Evolutionary conservation across 345 rosid species (phyloP).

Genomic region (Eucalyptus erythrocorys): DNA sequence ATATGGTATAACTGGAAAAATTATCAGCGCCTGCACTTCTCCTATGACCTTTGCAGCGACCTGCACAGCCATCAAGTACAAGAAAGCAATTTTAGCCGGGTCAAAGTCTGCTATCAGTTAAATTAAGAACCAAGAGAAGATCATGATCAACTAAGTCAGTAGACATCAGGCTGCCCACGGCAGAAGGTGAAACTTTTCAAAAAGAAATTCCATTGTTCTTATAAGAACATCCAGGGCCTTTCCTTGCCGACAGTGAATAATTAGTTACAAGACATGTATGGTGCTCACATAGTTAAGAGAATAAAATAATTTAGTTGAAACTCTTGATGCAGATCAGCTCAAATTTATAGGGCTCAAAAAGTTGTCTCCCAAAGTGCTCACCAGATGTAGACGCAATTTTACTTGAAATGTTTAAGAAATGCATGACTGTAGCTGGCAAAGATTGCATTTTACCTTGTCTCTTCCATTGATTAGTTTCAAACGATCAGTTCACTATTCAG

Average conservation of each 20-base stretch:
- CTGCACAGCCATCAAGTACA: slow-evolving; percentile 18
- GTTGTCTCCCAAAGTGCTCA: background rate
- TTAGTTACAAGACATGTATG: background rate
- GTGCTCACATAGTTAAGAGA: background rate
- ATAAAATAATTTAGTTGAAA: background rate
- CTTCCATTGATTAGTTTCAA: background rate
- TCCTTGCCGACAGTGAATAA: background rate
- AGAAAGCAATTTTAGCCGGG: background rate
- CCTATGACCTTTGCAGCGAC: slow-evolving; percentile 99
- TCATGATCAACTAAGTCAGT: background rate
- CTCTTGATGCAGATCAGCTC: background rate
- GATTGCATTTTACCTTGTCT: background rate
- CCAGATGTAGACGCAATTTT: background rate
- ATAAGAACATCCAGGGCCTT: background rate
- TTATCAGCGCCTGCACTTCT: slow-evolving; percentile 90
- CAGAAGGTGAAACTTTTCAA: background rate
- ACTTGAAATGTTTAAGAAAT: background rate
- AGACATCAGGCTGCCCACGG: background rate
- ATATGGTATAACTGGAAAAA: slow-evolving; percentile 79
- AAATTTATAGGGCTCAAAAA: background rate
- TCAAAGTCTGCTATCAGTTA: background rate
- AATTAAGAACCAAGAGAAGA: background rate
- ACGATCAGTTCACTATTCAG: background rate
- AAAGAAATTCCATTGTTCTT: background rate
- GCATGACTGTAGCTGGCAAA: background rate